phyloP scores from a whole-genome alignment of 2,329 filamentous ascomycete genomes.

The Apiospora sp. region DNA sequence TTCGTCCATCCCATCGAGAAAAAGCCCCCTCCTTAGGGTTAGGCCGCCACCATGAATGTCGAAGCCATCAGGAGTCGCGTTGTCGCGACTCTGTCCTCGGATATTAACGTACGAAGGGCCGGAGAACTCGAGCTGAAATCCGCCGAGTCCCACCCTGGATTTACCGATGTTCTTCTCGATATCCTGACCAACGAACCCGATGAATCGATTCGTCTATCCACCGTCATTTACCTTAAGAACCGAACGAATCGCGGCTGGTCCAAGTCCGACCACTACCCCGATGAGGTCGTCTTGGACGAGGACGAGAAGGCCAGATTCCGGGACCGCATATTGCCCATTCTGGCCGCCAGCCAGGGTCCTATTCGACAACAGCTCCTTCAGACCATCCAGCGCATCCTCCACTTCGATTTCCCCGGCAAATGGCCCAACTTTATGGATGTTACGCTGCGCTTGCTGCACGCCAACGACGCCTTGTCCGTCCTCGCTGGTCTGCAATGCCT shows the following conservation, averaged over 20 bases:
- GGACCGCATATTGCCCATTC: conserved; percentile 86
- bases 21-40: conserved; percentile 22
- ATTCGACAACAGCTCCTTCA: conserved; percentile 94
- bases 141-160: conserved; percentile 91
- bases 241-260: conserved; percentile 93
- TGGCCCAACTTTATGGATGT: conserved; percentile 97
- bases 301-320: conserved; percentile 88
- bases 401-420: conserved; percentile 91
- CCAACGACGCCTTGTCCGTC: conserved; percentile 85
- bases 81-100: conserved; percentile 76
- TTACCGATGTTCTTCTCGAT: conserved; percentile 88
- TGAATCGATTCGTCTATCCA: conserved; percentile 82
- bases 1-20: conserved; percentile 17
- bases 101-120: conserved; percentile 77
- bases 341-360: conserved; percentile 80
- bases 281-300: conserved; percentile 81
- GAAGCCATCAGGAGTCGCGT: conserved; percentile 79
- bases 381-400: conserved; percentile 92
- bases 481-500: conserved; percentile 94
- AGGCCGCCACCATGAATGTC: conserved; percentile 70
- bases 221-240: conserved; percentile 98
- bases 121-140: conserved; percentile 84
- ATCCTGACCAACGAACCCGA: conserved; percentile 91
- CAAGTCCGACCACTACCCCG: conserved; percentile 75
- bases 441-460: conserved; percentile 86